Conservation (phyloP, 345 rosid genomes). For the Eucalyptus pauciflora region DNA sequence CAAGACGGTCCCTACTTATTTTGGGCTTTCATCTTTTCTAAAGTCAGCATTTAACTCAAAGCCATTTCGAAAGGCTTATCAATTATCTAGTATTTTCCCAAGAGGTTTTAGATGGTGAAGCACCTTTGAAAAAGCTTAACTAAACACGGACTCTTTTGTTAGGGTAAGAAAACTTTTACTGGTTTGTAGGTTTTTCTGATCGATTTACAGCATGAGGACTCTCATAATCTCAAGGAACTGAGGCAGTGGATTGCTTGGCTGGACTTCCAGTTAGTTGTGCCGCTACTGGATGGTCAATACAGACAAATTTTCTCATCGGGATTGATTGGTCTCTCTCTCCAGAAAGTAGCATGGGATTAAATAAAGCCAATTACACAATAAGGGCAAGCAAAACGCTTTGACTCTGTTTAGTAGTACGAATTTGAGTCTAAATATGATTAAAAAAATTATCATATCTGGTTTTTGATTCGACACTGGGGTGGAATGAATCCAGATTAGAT, state of each 20-base stretch:
- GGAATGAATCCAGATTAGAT: background rate
- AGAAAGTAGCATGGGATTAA: background rate
- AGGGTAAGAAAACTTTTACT: background rate
- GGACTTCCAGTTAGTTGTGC: background rate
- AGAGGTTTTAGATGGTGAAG: no score
- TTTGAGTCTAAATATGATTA: no score
- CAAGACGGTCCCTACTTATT: no score
- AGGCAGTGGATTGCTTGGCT: background rate
- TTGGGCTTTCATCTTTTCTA: fast-evolving
- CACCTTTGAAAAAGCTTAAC: no score
- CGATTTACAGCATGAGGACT: background rate
- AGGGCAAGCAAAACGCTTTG: background rate
- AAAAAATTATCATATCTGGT: no score
- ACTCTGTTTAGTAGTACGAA: no score
- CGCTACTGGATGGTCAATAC: background rate
- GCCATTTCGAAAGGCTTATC: no score
- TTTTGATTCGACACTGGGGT: background rate
- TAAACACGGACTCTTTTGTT: background rate
- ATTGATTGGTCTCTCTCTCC: background rate
- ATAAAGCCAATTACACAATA: background rate
- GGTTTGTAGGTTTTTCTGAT: background rate
- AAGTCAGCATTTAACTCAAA: fast-evolving
- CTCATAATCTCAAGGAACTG: background rate
- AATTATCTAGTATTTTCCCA: no score
- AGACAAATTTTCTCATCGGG: background rate